Base-by-base conservation (phyloP, 495 filamentous ascomycete species). In the Penicillium canariense region DNA sequence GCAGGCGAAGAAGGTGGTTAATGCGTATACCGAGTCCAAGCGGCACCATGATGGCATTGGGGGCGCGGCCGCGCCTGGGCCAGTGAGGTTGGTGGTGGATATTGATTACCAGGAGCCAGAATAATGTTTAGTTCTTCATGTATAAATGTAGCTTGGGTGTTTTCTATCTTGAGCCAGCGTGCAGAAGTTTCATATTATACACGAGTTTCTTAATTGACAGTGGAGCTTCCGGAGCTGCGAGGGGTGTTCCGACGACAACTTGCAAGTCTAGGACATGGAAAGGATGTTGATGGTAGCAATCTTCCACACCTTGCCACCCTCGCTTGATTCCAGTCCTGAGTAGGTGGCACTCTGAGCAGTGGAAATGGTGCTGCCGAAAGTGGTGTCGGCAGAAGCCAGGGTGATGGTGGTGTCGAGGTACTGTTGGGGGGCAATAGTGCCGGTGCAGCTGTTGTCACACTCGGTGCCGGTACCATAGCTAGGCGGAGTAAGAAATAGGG, bases 391-490 rank as follows among this genome's bases (percentile, higher is more conserved):
- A 1, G 54, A 52, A 2, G 60, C 66, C 10, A 75, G 61, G 11
- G 65, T 75, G 52, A 73, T 70, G 14, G 52, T 50, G 2, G 72
- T 73, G 54, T 68, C 65, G 47, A 68, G 20, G 53, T 75, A 73
- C 39, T 66, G 32, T 56, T 75, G 72, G 0, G 61, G 42, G 15
- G 61, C 63, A 23, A 70, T 58, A 12, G 72, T 72, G 15, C 69
- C 68, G 0, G 65, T 69, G 62, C 70, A 75, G 43, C 51, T 50
- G 12, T 50, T 28, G 36, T 72, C 51, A 38, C 72, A 73, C 51
- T 73, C 69, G 17, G 69, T 72, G 26, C 69, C 70, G 10, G 69
- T 73, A 8, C 72, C 71, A 35, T 69, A 72, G 20, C 71, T 70
- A 58, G 18, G 2, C 3, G 3, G 18, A 14, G 20, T 23, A 2